phyloP scores from a whole-genome alignment of 495 filamentous ascomycete genomes.

The Clohesyomyces aquaticus region DNA sequence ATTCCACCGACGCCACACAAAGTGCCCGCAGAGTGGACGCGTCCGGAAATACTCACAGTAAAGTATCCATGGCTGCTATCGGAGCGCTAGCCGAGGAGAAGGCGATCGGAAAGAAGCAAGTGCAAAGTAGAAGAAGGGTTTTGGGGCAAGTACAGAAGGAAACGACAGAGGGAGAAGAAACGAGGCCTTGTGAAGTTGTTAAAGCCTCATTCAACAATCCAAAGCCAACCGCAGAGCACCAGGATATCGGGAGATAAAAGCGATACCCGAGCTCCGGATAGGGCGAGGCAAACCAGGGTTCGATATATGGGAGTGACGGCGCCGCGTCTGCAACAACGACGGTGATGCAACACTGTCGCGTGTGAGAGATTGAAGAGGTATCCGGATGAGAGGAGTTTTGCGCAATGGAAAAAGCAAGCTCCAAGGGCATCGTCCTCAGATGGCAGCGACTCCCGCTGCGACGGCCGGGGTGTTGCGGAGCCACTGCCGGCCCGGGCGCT shows the following conservation, averaged over 20 bases:
- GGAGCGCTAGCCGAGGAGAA: not conserved
- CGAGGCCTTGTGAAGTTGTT: not conserved
- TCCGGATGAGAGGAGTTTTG: not conserved
- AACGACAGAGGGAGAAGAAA: not conserved
- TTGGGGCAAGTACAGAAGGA: not conserved
- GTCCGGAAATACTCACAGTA: slow-evolving; percentile 64
- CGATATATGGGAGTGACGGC: not conserved
- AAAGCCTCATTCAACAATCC: slow-evolving; percentile 22
- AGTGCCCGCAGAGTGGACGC: not conserved
- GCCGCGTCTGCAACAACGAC: not conserved
- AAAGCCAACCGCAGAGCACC: slow-evolving; percentile 19
- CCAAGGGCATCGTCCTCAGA: slow-evolving; percentile 3
- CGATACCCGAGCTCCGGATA: slow-evolving; percentile 20
- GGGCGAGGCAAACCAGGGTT: slow-evolving; percentile 15
- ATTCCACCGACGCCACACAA: not conserved
- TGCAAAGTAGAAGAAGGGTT: not conserved
- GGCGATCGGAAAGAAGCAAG: slow-evolving; percentile 1
- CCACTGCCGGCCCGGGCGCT: slow-evolving; percentile 8
- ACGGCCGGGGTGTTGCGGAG: slow-evolving; percentile 7
- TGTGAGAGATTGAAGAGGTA: slow-evolving; percentile 9
- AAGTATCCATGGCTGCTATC: slow-evolving; percentile 66
- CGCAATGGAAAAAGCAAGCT: slow-evolving; percentile 31
- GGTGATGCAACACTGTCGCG: not conserved
- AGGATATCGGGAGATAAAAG: slow-evolving; percentile 13
- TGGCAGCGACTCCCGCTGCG: no score